These are phyloP conservation scores for Trichoderma simmonsii DNA, from an alignment of 2,329 filamentous ascomycete genomes.

Conservation along the genomic window DNA sequence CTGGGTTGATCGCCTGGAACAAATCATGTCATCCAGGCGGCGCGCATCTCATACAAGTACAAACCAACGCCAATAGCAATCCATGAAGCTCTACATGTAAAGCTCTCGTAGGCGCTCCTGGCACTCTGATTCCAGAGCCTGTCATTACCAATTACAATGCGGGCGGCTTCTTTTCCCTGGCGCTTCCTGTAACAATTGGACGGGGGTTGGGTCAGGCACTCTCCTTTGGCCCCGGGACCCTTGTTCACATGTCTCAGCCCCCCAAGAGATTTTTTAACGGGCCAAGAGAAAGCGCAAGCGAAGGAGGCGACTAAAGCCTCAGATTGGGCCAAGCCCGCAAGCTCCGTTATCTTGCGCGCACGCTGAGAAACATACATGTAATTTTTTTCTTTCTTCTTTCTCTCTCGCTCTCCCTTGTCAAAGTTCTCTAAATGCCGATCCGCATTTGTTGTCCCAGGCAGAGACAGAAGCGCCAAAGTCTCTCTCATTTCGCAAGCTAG, in stretches of 20 bases:
- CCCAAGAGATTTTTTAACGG: not conserved
- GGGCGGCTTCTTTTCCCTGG: constrained; percentile 1
- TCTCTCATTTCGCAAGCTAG: constrained; percentile 1
- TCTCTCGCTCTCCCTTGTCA: not conserved
- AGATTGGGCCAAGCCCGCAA: not conserved
- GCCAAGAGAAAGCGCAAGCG: not conserved
- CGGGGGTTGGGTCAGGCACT: not conserved
- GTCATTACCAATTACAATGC: constrained; percentile 7
- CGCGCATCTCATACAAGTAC: not conserved
- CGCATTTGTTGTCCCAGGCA: not conserved
- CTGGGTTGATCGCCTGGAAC: not conserved
- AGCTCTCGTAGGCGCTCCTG: not conserved
- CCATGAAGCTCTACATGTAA: not conserved
- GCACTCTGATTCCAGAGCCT: not conserved
- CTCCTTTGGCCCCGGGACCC: not conserved
- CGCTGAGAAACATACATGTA: not conserved
- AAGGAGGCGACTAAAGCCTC: not conserved
- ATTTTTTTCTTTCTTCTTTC: not conserved
- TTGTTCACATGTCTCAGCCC: constrained; percentile 13
- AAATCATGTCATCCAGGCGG: not conserved
- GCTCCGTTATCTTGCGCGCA: not conserved
- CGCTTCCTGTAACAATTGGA: constrained; percentile 13
- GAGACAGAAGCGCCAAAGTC: not conserved
- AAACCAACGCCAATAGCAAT: not conserved
- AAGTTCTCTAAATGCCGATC: constrained; percentile 10